Conservation (phyloP, 176 grass and related monocot genomes). For the Ensete ventricosum region DNA sequence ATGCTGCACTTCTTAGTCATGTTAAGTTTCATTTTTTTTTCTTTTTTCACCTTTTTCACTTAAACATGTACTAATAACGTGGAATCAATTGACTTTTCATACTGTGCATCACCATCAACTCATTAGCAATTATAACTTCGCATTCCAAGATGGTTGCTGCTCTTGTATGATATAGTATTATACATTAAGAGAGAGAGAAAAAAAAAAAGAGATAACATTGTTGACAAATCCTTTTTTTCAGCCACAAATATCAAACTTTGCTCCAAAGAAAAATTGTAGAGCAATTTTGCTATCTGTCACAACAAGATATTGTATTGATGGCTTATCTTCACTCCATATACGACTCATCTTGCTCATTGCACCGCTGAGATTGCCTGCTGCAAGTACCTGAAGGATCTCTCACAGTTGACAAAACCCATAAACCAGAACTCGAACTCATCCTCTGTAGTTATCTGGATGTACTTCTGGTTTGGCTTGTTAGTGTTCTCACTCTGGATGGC, state of each 20-base stretch:
- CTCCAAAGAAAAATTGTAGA: not conserved
- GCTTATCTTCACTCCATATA: not conserved
- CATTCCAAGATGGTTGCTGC: not conserved
- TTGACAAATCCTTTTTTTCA: not conserved
- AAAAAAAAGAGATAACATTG: not conserved
- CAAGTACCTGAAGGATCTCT: slow-evolving; percentile 50
- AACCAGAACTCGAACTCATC: slow-evolving; percentile 96
- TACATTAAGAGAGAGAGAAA: not conserved
- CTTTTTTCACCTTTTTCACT: too few relatives aligned
- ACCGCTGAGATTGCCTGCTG: slow-evolving; percentile 29
- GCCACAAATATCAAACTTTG: not conserved
- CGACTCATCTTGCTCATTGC: slow-evolving; percentile 18
- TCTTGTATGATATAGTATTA: not conserved
- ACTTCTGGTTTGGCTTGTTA: slow-evolving; percentile 72
- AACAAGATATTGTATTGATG: not conserved
- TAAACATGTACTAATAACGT: too few relatives aligned
- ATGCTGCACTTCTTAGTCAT: too few relatives aligned
- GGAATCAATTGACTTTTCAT: too few relatives aligned
- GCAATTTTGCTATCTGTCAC: not conserved
- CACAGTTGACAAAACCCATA: slow-evolving; percentile 60
- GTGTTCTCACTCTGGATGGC: slow-evolving; percentile 46
- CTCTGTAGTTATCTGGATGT: slow-evolving; percentile 58
- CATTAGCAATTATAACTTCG: too few relatives aligned
- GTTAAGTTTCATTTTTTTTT: too few relatives aligned
- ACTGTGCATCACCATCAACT: too few relatives aligned